Percentiles rank a stretch among this genome's conserved stretches.
phyloP scores from a whole-genome alignment of 2,329 filamentous ascomycete genomes.

The Trichoderma oligosporum region DNA sequence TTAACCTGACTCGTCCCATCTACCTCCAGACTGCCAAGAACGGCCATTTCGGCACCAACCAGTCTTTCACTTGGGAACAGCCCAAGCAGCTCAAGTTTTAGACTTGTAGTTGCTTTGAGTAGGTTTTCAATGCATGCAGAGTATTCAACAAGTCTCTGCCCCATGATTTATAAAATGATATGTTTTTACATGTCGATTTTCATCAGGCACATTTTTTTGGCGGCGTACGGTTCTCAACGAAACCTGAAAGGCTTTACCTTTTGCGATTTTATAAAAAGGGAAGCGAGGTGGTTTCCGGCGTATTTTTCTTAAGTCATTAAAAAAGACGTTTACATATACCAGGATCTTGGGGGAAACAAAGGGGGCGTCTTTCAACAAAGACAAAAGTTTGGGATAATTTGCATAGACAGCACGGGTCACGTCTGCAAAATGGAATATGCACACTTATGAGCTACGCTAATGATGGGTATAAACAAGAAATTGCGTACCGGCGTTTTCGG shows the following conservation, averaged over 20 bases:
- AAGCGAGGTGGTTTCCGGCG: constrained; percentile 35
- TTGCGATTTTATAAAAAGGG: constrained; percentile 30
- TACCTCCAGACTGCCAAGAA: constrained; percentile 99
- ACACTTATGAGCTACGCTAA: constrained; percentile 40
- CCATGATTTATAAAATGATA: constrained; percentile 33
- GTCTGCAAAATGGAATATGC: constrained; percentile 34
- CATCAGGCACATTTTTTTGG: constrained; percentile 34
- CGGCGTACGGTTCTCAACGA: constrained; percentile 49
- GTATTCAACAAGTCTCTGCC: constrained; percentile 42
- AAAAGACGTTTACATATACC: constrained; percentile 31
- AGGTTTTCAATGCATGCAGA: constrained; percentile 30
- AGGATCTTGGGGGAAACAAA: constrained; percentile 26
- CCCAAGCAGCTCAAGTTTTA: constrained; percentile 93
- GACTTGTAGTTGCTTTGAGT: constrained; percentile 35
- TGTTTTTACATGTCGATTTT: constrained; percentile 37
- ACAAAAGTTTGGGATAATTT: constrained; percentile 35
- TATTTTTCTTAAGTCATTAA: constrained; percentile 23
- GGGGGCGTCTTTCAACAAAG: constrained; percentile 49
- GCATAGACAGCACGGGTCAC: constrained; percentile 37
- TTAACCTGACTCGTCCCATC: constrained; percentile 92
- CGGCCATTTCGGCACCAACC: constrained; percentile 97
- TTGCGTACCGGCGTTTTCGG: constrained; percentile 39
- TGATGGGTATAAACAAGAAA: constrained; percentile 32
- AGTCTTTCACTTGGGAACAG: constrained; percentile 97
- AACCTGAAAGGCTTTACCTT: constrained; percentile 36